These are phyloP conservation scores for Sarocladium strictum DNA, from an alignment of 2,329 filamentous ascomycete genomes.

Conservation along the genomic window DNA sequence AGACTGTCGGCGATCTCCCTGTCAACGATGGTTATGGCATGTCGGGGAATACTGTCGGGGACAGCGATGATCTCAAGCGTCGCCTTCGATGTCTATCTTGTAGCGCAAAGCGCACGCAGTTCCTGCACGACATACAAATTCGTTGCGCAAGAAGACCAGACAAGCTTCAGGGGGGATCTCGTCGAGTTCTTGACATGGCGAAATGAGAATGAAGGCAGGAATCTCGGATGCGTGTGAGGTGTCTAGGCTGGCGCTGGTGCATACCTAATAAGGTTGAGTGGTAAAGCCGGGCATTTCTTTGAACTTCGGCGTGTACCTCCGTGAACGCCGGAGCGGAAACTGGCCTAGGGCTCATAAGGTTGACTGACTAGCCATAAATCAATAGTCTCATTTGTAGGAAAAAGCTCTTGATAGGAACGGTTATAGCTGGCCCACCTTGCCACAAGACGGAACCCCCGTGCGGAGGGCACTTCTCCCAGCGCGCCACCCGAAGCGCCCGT, in stretches of 20 bases:
- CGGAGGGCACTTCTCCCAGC: not conserved
- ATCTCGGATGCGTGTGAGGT: not conserved
- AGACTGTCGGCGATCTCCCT: not conserved
- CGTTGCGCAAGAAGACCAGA: not conserved
- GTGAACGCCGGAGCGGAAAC: not conserved
- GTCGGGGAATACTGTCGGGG: not conserved
- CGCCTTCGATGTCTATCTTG: not conserved
- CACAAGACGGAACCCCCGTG: conserved; percentile 1
- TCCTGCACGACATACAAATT: not conserved
- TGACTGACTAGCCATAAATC: not conserved
- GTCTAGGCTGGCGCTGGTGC: not conserved
- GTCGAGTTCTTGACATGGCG: not conserved
- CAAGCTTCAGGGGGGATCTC: not conserved
- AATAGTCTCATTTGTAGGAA: not conserved
- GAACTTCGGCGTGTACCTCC: too few species aligned
- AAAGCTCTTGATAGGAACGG: not conserved
- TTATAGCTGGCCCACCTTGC: not conserved
- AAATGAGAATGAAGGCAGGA: not conserved
- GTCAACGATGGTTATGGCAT: not conserved
- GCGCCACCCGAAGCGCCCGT: not conserved
- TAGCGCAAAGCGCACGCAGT: not conserved
- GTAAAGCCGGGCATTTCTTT: too few species aligned
- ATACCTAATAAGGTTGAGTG: too few species aligned
- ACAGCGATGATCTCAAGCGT: not conserved
- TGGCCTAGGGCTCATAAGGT: not conserved